Conservation (phyloP, 2,329 filamentous ascomycete species). For the Tolypocladium amazonense region DNA sequence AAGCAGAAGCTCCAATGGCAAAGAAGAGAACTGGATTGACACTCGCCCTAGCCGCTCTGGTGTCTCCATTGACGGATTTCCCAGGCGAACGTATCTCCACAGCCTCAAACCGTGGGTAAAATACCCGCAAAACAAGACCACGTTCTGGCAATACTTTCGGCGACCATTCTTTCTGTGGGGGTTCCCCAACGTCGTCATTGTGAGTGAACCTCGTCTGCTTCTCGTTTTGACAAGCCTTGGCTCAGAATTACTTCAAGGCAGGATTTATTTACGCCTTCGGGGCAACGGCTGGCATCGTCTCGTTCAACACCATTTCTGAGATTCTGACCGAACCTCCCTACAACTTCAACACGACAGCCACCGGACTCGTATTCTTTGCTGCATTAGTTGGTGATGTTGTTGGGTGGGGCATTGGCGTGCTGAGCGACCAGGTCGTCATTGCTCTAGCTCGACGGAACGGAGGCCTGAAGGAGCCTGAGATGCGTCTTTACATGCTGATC, state of each 20-base stretch:
- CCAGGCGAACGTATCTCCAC: neutral
- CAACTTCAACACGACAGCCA: neutral
- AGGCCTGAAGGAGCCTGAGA: neutral
- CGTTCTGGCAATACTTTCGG: neutral
- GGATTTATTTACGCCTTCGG: neutral
- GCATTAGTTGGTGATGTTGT: neutral
- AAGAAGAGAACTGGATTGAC: neutral
- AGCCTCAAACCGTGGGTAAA: neutral
- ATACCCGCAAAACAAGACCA: neutral
- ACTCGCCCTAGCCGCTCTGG: neutral
- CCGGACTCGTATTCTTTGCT: neutral
- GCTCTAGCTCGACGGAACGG: neutral
- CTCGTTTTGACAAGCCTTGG: neutral
- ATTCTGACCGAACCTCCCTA: neutral
- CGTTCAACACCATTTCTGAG: neutral
- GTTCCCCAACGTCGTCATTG: neutral
- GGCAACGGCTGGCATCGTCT: neutral
- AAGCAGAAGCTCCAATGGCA: neutral
- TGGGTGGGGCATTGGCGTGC: neutral
- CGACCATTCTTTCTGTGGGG: neutral
- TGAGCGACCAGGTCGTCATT: neutral
- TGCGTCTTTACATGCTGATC: neutral
- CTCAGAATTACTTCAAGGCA: neutral
- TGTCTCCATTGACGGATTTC: neutral
- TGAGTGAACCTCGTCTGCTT: neutral